Conservation (phyloP, 192 early-diverging fungal species). For the Kappamyces sp. region DNA sequence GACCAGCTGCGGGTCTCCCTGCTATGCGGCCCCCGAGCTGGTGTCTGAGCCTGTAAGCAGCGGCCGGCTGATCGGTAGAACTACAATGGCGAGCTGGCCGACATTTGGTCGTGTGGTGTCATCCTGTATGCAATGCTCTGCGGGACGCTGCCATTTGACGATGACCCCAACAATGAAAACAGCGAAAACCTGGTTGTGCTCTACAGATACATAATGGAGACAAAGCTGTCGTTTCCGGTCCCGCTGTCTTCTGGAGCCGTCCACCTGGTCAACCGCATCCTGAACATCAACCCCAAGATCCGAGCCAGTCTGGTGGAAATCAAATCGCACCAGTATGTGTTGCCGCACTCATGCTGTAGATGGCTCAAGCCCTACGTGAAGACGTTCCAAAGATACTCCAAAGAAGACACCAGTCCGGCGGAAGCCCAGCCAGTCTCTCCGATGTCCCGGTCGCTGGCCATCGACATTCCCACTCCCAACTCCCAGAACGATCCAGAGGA, state of each 20-base stretch:
- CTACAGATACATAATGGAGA: constrained; percentile 81
- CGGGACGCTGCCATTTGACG: constrained; percentile 84
- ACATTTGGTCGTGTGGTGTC: constrained; percentile 95
- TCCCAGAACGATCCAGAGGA: too few species aligned
- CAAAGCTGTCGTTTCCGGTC: constrained; percentile 73
- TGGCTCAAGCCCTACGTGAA: constrained; percentile 16
- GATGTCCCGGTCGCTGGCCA: too few species aligned
- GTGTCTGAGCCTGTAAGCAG: constrained; percentile 34
- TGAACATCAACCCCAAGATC: constrained; percentile 75
- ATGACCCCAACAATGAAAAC: constrained; percentile 83
- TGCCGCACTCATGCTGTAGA: constrained; percentile 6
- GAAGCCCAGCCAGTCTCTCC: too few species aligned
- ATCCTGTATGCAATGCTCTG: constrained; percentile 90
- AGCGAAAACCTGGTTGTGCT: constrained; percentile 88
- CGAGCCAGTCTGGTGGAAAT: constrained; percentile 69
- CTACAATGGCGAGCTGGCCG: constrained; percentile 85
- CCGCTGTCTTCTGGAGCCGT: constrained; percentile 62
- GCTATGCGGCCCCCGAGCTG: constrained; percentile 43
- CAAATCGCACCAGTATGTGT: constrained; percentile 58
- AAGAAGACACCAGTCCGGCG: too few species aligned
- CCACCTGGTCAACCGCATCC: constrained; percentile 68
- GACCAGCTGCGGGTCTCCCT: constrained; percentile 38
- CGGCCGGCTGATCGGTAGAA: constrained; percentile 32
- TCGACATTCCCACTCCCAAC: too few species aligned
- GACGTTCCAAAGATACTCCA: too few species aligned